Base-by-base conservation (phyloP, 2,329 filamentous ascomycete genomes). In the Verticillium albo-atrum region DNA sequence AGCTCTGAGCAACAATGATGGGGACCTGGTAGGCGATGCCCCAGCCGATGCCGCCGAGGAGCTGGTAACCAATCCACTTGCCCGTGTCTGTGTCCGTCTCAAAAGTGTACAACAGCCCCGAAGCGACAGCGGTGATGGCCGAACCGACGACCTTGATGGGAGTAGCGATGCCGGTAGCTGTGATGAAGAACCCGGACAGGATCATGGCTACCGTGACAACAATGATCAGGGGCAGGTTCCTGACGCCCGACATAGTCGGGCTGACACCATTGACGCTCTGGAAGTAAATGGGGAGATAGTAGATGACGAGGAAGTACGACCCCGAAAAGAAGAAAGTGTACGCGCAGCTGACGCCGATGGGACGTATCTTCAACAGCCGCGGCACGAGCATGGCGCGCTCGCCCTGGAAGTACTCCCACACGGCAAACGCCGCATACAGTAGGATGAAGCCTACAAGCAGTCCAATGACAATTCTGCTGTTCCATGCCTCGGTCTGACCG, bases 231-330 rank as follows among this genome's bases (percentile, higher is more conserved):
- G 75, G 77, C 4, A 79, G 65, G 55, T 73, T 77, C n/a, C 70
- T 71, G 37, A 78, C 71, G 3, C 76, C 76, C 6, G 75, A 76
- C 47, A 72, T 66, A 25, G 74, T 70, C 1, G 78, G 72, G 2
- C 67, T 70, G 20, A 72, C 71, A 9, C 72, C 75, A 37, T 78
- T 71, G 17, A 80, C 74, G 4, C 77, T 73, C 62, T 79, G 77
- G 64, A 81, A 80, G 75, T 76, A 80, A 35, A 79, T 74, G 1
- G 77, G 75, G 0, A 79, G 60, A 59, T 73, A 79, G 61, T 77
- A 78, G 25, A 78, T 60, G 3, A 62, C 64, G 10, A 66, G 54
- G 3, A 67, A 58, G 47, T 64, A 68, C 20, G 68, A 70, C 1
- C 69, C 72, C 32, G 75, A 71, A 34, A 77, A 74, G 53, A 75